Conservation (phyloP, 148 eudicot genomes). For the Rheum nobile region DNA sequence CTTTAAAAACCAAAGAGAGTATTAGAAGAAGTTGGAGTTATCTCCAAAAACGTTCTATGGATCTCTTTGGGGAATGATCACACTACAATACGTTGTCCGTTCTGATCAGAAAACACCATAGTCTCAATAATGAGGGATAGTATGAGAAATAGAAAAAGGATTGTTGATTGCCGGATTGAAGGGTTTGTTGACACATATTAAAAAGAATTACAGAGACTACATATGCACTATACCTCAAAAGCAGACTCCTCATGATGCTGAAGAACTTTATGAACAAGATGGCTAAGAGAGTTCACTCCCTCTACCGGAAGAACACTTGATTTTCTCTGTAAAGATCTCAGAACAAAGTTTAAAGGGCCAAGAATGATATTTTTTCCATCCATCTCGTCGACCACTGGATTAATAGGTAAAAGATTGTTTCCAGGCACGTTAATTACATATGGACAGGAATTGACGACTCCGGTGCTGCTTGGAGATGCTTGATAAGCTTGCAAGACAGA, state of each 20-base stretch:
- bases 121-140: no score
- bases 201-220: background rate
- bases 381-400: constrained; percentile 21
- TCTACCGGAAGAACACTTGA: constrained; percentile 74
- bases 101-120: no score
- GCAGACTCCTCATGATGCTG: constrained; percentile 68
- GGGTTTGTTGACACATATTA: background rate
- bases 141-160: background rate
- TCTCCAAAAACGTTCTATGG: background rate
- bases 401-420: constrained; percentile 34
- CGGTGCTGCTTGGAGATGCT: constrained; percentile 68
- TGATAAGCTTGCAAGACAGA: constrained; percentile 75
- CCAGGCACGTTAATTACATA: constrained; percentile 69
- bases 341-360: constrained; percentile 52
- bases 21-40: background rate
- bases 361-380: constrained; percentile 41
- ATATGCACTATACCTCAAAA: constrained; percentile 43
- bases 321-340: constrained; percentile 82
- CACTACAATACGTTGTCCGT: no score
- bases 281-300: constrained; percentile 66
- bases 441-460: constrained; percentile 74
- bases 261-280: constrained; percentile 60
- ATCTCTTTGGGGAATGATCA: background rate
- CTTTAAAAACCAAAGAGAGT: constrained; percentile 19
- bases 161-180: background rate